A percentile compares a stretch with the other conserved stretches of the same genome.
Evolutionary conservation across 1,139 yeast species (phyloP).

Genomic region (Kluyveromyces sp.): DNA sequence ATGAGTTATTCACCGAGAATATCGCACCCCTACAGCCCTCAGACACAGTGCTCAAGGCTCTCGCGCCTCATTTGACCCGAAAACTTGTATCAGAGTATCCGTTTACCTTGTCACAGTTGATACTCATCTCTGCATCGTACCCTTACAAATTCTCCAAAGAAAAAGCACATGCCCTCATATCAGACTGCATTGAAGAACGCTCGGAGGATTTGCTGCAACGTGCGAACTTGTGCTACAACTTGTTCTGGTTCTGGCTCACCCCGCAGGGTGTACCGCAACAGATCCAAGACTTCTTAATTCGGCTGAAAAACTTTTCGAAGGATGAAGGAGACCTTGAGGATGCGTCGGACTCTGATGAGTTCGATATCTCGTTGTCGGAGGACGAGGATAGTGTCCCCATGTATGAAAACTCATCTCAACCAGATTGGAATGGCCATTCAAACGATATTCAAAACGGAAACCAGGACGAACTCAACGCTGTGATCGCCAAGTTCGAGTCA

Average conservation of each 20-base stretch:
- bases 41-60: constrained; percentile 1
- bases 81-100: background rate
- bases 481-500: background rate
- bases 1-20: background rate
- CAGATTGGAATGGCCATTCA: background rate
- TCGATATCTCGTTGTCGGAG: constrained; percentile 6
- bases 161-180: background rate
- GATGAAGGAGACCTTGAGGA: constrained; percentile 6
- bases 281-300: background rate
- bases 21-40: background rate
- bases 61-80: constrained; percentile 1
- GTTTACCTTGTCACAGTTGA: background rate
- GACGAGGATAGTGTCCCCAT: constrained; percentile 3
- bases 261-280: background rate
- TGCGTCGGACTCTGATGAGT: constrained; percentile 7
- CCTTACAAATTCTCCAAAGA: constrained; percentile 3
- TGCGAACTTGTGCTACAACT: background rate
- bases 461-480: background rate
- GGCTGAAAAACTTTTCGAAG: background rate
- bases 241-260: constrained; percentile 5
- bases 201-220: background rate
- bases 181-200: background rate
- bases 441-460: background rate
- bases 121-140: background rate
- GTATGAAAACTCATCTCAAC: background rate